Base-by-base conservation (phyloP, 2,329 filamentous ascomycete genomes). In the Tolypocladium amazonense region DNA sequence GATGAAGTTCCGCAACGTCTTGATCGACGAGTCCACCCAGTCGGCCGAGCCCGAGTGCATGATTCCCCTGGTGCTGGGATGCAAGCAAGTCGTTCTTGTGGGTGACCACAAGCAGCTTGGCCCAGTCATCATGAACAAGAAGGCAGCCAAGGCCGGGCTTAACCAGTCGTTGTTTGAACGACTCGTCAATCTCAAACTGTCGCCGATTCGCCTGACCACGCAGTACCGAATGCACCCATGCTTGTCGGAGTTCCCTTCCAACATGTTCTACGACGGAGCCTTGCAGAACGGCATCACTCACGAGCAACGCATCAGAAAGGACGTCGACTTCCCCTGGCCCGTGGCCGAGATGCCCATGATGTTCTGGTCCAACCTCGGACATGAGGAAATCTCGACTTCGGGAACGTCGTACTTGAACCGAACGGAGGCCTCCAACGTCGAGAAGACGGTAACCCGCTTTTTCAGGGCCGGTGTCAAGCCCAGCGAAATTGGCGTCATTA, bases 101-200 rank as follows among this genome's bases (percentile, higher is more conserved):
- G 94, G 94, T 71, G 94, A 99, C 71, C 94, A 99, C 75, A 95
- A 97, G 75, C 94, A 99, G 73, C 85, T 99, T 65, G 94, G 94
- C 0, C 94, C 94, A 1, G 94, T 99, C 68, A 97, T 99, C 71
- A 99, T 99, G 93, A 99, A 99, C 82, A 99, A 99, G 82, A 97
- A 97, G 76, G 94, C 94, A 18, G 94, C 94, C 62, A 97, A 97
- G 76, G 94, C 94, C 59, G 94, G 94, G 62, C 81, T 99, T 20
- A 97, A 97, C 75, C 94, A 97, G 74, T 97, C 93, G n/a, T 81
- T 99, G 12, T 99, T 99, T 70, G 94, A 99, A 77, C 91, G 94
- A 68, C 82, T 99, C 57, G 92, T 97, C 67, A 91, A 93, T 68
- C 83, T 97, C n/a, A 88, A 89, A 53, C 88, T 92, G 68, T 87